These are phyloP conservation scores for Stachybotrys echinatus DNA, from an alignment of 2,329 filamentous ascomycete species.

Conservation along the genomic window DNA sequence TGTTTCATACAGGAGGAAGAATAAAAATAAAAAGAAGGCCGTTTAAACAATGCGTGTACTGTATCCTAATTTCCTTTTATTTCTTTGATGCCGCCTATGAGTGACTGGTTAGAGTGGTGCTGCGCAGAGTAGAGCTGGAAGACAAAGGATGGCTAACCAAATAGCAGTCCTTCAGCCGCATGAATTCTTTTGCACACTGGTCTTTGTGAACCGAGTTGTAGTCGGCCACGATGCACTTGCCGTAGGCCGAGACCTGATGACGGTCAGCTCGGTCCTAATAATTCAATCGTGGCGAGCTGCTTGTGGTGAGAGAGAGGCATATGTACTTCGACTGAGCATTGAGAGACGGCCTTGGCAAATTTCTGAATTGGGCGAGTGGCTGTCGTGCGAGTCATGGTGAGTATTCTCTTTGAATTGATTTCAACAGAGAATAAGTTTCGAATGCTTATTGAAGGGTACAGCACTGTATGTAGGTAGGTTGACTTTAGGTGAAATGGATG, in stretches of 20 bases:
- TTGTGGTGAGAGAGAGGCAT: slow-evolving; percentile 4
- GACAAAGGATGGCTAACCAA: slow-evolving; percentile 50
- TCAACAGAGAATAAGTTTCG: no score
- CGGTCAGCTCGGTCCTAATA: neutral
- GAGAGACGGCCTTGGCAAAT: slow-evolving; percentile 47
- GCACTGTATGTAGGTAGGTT: no score
- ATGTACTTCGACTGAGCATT: slow-evolving; percentile 49
- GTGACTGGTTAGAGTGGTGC: slow-evolving; percentile 3
- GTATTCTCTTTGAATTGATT: neutral
- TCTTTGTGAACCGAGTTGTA: slow-evolving; percentile 89
- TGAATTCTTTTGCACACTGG: slow-evolving; percentile 82
- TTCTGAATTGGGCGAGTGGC: slow-evolving; percentile 46
- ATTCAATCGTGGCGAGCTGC: no score
- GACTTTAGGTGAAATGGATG: no score
- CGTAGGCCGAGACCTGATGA: slow-evolving; percentile 74
- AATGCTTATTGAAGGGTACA: no score
- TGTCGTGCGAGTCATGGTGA: slow-evolving; percentile 17
- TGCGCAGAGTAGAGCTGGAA: neutral
- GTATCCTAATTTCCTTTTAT: slow-evolving; percentile 7
- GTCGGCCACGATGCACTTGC: slow-evolving; percentile 84
- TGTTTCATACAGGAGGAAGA: slow-evolving; percentile 5
- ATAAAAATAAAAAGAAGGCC: slow-evolving; percentile 3
- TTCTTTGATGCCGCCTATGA: slow-evolving; percentile 20
- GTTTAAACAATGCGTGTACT: neutral
- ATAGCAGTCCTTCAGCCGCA: slow-evolving; percentile 82